These are phyloP conservation scores for Huiozyma sinensis DNA, from an alignment of 805 yeast species.

Conservation along the genomic window DNA sequence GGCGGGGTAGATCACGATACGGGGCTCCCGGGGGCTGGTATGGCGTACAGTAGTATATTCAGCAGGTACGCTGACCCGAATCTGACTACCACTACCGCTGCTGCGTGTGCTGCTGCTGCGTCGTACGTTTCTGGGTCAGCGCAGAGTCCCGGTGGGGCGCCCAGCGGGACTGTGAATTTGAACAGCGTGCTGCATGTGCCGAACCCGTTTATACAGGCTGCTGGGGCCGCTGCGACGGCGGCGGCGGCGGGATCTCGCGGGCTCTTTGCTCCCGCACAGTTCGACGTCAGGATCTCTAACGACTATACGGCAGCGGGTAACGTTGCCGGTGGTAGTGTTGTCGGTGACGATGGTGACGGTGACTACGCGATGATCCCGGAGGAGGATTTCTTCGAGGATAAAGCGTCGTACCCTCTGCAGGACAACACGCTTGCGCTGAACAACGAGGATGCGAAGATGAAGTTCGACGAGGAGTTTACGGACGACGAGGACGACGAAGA, in stretches of 20 bases:
- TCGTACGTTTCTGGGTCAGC: background rate
- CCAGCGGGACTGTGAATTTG: constrained; percentile 20
- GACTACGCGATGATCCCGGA: background rate
- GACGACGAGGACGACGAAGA: constrained; percentile 16
- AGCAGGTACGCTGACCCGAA: constrained; percentile 28
- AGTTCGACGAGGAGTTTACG: constrained; percentile 24
- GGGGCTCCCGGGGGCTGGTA: background rate
- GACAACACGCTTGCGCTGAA: constrained; percentile 18
- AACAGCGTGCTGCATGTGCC: constrained; percentile 16
- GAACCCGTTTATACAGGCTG: constrained; percentile 1
- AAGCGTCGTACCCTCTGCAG: constrained; percentile 11
- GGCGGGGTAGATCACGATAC: background rate
- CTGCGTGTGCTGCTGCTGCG: constrained; percentile 13
- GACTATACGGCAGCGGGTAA: background rate
- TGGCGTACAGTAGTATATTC: constrained; percentile 9
- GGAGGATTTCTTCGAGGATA: background rate
- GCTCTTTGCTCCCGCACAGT: background rate
- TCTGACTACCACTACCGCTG: constrained; percentile 22
- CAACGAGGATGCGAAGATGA: constrained; percentile 22
- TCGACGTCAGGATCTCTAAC: constrained; percentile 2
- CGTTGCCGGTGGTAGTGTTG: too few relatives aligned
- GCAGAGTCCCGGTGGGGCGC: constrained; percentile 3
- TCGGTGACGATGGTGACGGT: background rate
- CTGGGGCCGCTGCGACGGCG: background rate
- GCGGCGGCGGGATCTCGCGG: background rate